Conservation (phyloP, 192 early-diverging fungal species). For the Dissophora ornata region DNA sequence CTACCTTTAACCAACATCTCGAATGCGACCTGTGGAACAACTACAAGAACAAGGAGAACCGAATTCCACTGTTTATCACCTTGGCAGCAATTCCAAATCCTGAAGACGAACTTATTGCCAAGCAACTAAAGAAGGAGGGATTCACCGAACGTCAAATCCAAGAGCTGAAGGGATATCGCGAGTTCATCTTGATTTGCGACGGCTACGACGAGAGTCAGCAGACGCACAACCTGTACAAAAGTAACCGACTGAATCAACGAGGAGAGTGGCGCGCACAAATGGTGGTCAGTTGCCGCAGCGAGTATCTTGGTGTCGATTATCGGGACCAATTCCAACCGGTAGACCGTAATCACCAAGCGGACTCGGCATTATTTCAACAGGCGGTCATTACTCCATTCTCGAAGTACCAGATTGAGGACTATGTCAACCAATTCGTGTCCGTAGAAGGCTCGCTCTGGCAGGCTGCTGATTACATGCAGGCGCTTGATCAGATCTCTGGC, state of each 20-base stretch:
- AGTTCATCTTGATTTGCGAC: constrained; percentile 8
- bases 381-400: constrained; percentile 5
- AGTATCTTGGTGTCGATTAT: not conserved
- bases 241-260: not conserved
- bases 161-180: constrained; percentile 1
- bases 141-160: constrained; percentile 2
- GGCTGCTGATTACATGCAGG: not conserved
- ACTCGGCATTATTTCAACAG: not conserved
- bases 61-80: constrained; percentile 9
- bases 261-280: constrained; percentile 6
- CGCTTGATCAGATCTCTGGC: not conserved
- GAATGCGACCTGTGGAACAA: not conserved
- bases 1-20: not conserved
- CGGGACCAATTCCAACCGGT: not conserved
- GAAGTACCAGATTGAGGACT: not conserved
- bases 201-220: constrained; percentile 15
- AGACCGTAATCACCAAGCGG: not conserved
- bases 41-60: not conserved
- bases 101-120: constrained; percentile 1
- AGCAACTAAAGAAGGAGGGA: not conserved
- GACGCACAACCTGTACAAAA: not conserved
- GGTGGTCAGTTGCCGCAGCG: constrained; percentile 12
- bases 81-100: not conserved
- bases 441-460: not conserved
- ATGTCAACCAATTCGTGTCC: not conserved